Evolutionary conservation across 352 stramenopile species (phyloP), one percentile per base, ranked within the genome.

Genomic region (Globisporangium carolinianum): DNA sequence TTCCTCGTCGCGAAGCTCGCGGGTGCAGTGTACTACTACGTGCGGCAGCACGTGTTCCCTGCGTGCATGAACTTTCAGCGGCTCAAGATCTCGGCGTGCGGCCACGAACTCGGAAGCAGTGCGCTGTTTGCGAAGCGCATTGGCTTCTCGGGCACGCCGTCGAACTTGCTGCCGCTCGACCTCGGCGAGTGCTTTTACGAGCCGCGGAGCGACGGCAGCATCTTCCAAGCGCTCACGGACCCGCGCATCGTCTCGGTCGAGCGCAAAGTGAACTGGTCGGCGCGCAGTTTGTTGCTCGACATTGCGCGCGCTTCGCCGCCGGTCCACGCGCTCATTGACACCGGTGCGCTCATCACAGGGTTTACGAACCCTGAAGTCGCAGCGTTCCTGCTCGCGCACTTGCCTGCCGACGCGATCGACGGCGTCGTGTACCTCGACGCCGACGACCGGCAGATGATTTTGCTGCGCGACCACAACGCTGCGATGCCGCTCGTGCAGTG

Each of bases 91-190:
- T 98, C 93, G 42, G 97, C 98, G 15, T 99, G 96, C 67, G 98
- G 98, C 3, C 97, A 99, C 79, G 98, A 99, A 66, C 82, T 99
- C 50, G 98, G 98, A 15, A 97, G 97, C 54, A 91, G 98, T 60
- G 98, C 98, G 65, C 63, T 99, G 14, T 99, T 99, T 73, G 87
- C 89, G 17, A 91, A 94, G 53, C 88, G 97, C 35, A 94, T 99
- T 53, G 98, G 97, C 1, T 99, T 99, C 71, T 99, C 93, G 51
- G 98, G 98, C 55, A 99, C 98, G 5, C 97, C 98, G 15, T 99
- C 94, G 55, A 98, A 99, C 73, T 71, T 99, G 47, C 69, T 99
- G 15, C 98, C 98, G 15, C 94, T 99, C 74, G 97, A 99, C 80
- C 72, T 99, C 53, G 97, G 97, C 36, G 92, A 97, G 55, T 99